These are phyloP conservation scores for Corchorus olitorius DNA, from an alignment of 345 rosid species.

Conservation along the genomic window DNA sequence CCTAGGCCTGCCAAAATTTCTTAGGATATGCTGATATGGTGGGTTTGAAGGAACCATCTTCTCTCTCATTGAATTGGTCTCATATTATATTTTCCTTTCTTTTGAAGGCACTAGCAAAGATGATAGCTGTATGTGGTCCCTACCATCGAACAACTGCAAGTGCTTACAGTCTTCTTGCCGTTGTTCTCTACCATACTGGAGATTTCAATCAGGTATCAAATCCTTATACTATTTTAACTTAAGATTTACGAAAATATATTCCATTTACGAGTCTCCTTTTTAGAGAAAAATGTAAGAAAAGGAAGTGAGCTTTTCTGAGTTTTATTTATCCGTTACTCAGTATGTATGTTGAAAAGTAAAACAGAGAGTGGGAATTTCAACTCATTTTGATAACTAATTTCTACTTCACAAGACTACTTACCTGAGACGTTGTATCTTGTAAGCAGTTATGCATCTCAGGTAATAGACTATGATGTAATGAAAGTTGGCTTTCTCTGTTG, in stretches of 20 bases:
- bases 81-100: constrained; percentile 20
- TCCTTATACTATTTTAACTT: constrained; percentile 20
- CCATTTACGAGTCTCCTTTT: not conserved
- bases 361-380: constrained; percentile 7
- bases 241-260: constrained; percentile 13
- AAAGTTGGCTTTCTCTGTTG: no score
- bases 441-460: no score
- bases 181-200: constrained; percentile 90
- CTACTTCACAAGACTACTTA: no score
- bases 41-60: not conserved
- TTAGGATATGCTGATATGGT: not conserved
- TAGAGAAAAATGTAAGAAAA: not conserved
- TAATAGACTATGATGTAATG: no score
- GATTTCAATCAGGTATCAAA: constrained; percentile 80
- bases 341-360: not conserved
- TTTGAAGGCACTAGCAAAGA: constrained; percentile 71
- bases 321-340: constrained; percentile 4
- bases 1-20: not conserved
- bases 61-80: constrained; percentile 18
- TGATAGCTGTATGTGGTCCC: constrained; percentile 91
- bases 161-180: constrained; percentile 93
- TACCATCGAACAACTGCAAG: constrained; percentile 85
- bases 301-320: not conserved
- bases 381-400: no score
- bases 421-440: no score